phyloP scores from a whole-genome alignment of 2,329 filamentous ascomycete genomes.

The Pseudogymnoascus sp. region DNA sequence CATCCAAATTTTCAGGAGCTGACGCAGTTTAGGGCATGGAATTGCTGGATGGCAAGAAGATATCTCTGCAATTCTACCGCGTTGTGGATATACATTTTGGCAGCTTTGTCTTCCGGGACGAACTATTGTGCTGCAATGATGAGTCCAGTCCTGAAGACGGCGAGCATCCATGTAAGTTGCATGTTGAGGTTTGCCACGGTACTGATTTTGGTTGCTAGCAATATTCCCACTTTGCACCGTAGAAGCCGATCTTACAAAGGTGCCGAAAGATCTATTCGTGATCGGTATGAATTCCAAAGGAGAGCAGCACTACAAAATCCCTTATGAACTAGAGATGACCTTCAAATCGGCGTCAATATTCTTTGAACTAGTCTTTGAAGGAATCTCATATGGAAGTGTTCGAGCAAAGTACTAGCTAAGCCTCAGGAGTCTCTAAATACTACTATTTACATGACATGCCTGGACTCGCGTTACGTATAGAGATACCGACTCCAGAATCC shows the following conservation, averaged over 20 bases:
- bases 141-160: background rate
- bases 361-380: background rate
- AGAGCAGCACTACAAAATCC: background rate
- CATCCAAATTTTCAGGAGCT: background rate
- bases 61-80: background rate
- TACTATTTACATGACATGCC: background rate
- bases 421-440: background rate
- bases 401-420: background rate
- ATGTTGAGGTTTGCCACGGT: background rate
- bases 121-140: slow-evolving; percentile 8
- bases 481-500: background rate
- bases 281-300: background rate
- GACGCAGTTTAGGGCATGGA: background rate
- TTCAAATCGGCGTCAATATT: background rate
- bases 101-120: slow-evolving; percentile 13
- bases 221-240: background rate
- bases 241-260: background rate
- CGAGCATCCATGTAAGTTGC: background rate
- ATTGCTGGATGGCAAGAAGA: background rate
- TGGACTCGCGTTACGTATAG: background rate
- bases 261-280: background rate
- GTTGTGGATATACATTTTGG: background rate
- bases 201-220: background rate
- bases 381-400: background rate
- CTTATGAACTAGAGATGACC: background rate